Conservation (phyloP, 768 basidiomycete genomes). For the Amanita rimosa region DNA sequence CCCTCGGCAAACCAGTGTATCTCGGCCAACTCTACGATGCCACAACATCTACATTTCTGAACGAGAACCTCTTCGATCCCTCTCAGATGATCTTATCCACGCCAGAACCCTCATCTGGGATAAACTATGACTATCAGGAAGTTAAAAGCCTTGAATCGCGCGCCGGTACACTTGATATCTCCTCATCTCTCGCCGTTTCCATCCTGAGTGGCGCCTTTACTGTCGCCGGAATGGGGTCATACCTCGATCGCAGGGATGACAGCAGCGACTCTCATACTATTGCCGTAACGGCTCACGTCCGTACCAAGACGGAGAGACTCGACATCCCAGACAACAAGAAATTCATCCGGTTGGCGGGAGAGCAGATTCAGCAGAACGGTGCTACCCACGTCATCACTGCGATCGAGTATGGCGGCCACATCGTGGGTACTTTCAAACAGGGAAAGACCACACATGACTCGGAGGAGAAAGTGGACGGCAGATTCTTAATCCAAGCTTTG, state of each 20-base stretch:
- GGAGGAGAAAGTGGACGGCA: neutral
- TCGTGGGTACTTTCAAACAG: slow-evolving; percentile 8
- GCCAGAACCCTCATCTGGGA: neutral
- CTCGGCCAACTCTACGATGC: slow-evolving; percentile 1
- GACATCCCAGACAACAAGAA: neutral
- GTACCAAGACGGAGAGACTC: slow-evolving; percentile 5
- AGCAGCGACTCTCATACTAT: slow-evolving; percentile 6
- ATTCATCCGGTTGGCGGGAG: neutral
- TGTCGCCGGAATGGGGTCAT: slow-evolving; percentile 4
- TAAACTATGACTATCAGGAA: neutral
- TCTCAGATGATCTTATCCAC: neutral
- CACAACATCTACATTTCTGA: neutral
- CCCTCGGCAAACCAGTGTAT: neutral
- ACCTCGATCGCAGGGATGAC: slow-evolving; percentile 7
- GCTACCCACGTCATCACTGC: slow-evolving; percentile 12
- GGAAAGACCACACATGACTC: slow-evolving; percentile 1
- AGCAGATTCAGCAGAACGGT: neutral
- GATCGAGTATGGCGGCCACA: slow-evolving; percentile 10
- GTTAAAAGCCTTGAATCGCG: neutral
- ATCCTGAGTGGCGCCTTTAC: slow-evolving; percentile 1
- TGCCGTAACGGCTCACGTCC: slow-evolving; percentile 3
- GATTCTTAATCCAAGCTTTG: neutral
- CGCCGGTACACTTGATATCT: neutral
- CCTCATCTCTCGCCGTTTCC: slow-evolving; percentile 20
- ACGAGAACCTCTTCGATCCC: neutral